Percentiles rank a stretch among this genome's conserved stretches.
Evolutionary conservation across 2,329 filamentous ascomycete species (phyloP).

Genomic region (Apiospora rasikravindrae): DNA sequence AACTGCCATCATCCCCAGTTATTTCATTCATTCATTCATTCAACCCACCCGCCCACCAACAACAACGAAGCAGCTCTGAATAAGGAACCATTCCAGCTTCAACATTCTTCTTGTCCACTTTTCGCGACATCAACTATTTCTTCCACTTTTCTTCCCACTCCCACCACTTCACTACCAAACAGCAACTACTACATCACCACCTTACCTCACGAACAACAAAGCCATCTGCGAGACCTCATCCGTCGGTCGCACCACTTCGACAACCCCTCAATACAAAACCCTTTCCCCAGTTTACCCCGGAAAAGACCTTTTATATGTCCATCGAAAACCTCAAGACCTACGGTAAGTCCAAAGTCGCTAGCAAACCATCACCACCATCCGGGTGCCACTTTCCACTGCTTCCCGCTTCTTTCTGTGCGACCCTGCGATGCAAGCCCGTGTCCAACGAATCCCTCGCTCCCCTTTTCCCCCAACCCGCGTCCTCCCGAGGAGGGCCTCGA

Average conservation of each 20-base stretch:
- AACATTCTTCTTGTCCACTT: constrained; percentile 7
- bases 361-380: neutral
- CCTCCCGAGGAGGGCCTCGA: neutral
- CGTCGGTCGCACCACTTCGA: constrained; percentile 56
- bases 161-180: constrained; percentile 23
- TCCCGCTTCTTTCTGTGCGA: constrained; percentile 4
- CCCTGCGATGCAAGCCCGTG: neutral
- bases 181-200: constrained; percentile 24
- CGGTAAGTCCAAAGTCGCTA: constrained; percentile 69
- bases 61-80: constrained; percentile 4
- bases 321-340: constrained; percentile 98
- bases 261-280: constrained; percentile 48
- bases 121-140: constrained; percentile 12
- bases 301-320: constrained; percentile 91
- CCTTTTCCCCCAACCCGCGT: neutral
- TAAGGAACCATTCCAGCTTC: neutral
- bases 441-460: neutral
- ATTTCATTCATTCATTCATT: neutral
- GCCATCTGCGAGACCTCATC: constrained; percentile 53
- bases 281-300: constrained; percentile 61
- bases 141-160: constrained; percentile 27
- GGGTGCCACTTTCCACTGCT: constrained; percentile 6
- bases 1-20: constrained; percentile 12
- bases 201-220: constrained; percentile 25
- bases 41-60: neutral